A percentile compares a stretch with the other conserved stretches of the same genome.
phyloP scores from a whole-genome alignment of 306 rosid genomes.

The Pyrus betulifolia region DNA sequence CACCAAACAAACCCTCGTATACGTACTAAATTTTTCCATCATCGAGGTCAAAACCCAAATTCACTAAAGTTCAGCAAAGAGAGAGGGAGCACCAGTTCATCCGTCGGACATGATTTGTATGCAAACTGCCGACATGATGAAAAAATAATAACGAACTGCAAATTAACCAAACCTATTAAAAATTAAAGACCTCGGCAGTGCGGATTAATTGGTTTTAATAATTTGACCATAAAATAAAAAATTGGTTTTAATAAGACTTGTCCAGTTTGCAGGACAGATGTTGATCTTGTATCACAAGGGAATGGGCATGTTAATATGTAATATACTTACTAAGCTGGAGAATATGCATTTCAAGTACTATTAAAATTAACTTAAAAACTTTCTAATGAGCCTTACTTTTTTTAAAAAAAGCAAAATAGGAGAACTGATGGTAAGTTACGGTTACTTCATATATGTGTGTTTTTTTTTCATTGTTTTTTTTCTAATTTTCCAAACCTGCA shows the following conservation, averaged over 20 bases:
- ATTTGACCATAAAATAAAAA: not conserved
- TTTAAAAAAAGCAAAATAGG: rapidly evolving
- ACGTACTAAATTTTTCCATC: not conserved
- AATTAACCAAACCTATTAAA: not conserved
- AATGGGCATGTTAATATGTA: not conserved
- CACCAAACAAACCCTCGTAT: too few relatives aligned
- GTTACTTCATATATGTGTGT: too few relatives aligned
- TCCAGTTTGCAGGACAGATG: not conserved
- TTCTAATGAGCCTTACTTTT: too few relatives aligned
- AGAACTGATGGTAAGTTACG: too few relatives aligned
- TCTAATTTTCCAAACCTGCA: not conserved
- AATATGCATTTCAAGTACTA: not conserved
- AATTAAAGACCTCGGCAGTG: not conserved
- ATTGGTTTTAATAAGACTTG: not conserved
- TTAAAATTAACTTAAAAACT: too few relatives aligned
- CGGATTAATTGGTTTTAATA: not conserved
- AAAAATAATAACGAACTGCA: not conserved
- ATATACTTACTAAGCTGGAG: not conserved
- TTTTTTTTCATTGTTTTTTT: too few relatives aligned
- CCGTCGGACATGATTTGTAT: not conserved
- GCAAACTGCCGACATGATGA: not conserved
- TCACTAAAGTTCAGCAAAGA: too few relatives aligned
- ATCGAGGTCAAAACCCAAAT: too few relatives aligned
- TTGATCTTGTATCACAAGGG: not conserved
- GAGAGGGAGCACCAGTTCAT: too few relatives aligned